phyloP scores from a whole-genome alignment of 2,329 filamentous ascomycete genomes.

The Trichoderma sp. region DNA sequence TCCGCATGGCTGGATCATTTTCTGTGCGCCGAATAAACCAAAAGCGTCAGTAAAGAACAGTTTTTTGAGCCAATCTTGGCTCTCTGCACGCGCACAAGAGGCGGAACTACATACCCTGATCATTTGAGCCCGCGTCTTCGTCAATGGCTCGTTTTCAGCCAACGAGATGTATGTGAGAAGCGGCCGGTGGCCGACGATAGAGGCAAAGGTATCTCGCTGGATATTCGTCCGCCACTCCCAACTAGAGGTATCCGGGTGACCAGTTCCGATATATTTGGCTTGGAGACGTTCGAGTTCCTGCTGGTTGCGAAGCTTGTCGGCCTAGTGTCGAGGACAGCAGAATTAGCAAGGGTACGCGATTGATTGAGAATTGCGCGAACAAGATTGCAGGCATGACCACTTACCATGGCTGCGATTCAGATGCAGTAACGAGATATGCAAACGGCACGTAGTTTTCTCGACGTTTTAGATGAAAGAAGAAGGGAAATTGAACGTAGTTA shows the following conservation, averaged over 20 bases:
- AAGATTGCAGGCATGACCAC: not conserved
- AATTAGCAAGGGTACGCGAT: not conserved
- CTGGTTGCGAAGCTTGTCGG: constrained; percentile 95
- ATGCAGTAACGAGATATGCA: rapidly evolving
- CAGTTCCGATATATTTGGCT: constrained; percentile 92
- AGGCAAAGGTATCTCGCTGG: constrained; percentile 85
- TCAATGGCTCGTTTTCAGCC: constrained; percentile 78
- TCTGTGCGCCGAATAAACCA: constrained; percentile 39
- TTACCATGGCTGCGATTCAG: not conserved
- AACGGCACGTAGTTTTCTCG: not conserved
- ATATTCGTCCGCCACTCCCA: constrained; percentile 98
- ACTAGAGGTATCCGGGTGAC: constrained; percentile 92
- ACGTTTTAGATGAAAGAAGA: not conserved
- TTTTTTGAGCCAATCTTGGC: not conserved
- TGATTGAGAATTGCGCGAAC: not conserved
- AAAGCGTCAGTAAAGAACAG: constrained; percentile 18
- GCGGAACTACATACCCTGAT: constrained; percentile 58
- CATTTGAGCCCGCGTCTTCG: constrained; percentile 75
- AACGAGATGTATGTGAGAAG: constrained; percentile 86
- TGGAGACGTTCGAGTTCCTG: constrained; percentile 97
- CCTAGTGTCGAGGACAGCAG: constrained; percentile 45
- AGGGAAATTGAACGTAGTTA: not conserved
- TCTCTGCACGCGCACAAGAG: not conserved
- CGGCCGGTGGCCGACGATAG: constrained; percentile 84
- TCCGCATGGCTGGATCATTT: constrained; percentile 64